Percentiles rank a stretch among this genome's conserved stretches.
phyloP scores from a whole-genome alignment of 2,329 filamentous ascomycete species.

The Trichoderma lentiforme region DNA sequence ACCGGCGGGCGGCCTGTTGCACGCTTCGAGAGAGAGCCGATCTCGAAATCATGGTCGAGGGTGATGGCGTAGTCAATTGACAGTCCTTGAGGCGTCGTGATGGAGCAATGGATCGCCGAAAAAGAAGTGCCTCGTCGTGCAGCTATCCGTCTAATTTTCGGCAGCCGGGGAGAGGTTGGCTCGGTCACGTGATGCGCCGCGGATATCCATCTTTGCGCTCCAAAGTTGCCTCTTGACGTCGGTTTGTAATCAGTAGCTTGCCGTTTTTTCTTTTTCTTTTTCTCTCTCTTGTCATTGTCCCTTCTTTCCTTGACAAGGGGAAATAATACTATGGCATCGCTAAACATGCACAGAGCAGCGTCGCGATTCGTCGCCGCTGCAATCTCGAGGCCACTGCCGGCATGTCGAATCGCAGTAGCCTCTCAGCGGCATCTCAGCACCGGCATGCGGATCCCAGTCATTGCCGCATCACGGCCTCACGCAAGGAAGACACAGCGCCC shows the following conservation, averaged over 20 bases:
- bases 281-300: background rate
- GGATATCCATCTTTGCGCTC: constrained; percentile 10
- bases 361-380: constrained; percentile 20
- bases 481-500: constrained; percentile 19
- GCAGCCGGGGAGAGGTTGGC: constrained; percentile 28
- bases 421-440: constrained; percentile 30
- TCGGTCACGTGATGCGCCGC: constrained; percentile 35
- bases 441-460: constrained; percentile 21
- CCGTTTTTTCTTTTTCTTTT: background rate
- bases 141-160: constrained; percentile 45
- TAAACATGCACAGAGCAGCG: constrained; percentile 22
- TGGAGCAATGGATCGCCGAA: constrained; percentile 36
- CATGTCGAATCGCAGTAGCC: constrained; percentile 24
- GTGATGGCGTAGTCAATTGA: constrained; percentile 55
- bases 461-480: constrained; percentile 26
- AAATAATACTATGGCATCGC: constrained; percentile 2
- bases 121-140: constrained; percentile 42
- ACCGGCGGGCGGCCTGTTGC: constrained; percentile 56
- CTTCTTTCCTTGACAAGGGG: background rate
- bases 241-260: constrained; percentile 13
- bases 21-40: constrained; percentile 56
- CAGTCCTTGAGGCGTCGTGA: constrained; percentile 43
- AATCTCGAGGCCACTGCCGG: constrained; percentile 16
- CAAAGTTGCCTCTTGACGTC: constrained; percentile 6
- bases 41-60: constrained; percentile 61